Conservation (phyloP, 352 stramenopile genomes). For the Globisporangium perplexum region DNA sequence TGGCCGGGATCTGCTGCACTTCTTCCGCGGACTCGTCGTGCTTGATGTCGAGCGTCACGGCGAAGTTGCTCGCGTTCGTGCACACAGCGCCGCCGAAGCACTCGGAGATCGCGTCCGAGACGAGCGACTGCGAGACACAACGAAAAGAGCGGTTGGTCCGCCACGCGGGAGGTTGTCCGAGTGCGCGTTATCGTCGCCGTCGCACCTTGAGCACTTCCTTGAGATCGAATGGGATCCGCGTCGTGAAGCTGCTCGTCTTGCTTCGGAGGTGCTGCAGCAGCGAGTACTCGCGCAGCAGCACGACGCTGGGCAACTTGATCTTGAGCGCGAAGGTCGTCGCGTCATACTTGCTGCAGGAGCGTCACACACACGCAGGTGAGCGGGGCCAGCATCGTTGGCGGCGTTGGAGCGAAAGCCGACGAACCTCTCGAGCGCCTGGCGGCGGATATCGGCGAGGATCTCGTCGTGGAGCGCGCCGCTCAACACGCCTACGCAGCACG, state of each 20-base stretch:
- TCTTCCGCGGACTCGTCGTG: constrained; percentile 68
- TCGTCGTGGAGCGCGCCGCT: constrained; percentile 35
- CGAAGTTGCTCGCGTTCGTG: constrained; percentile 52
- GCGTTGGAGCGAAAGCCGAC: not conserved
- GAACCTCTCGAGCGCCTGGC: constrained; percentile 28
- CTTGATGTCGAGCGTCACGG: constrained; percentile 57
- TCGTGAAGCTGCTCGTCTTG: constrained; percentile 25
- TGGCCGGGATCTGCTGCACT: constrained; percentile 67
- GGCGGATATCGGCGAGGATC: constrained; percentile 34
- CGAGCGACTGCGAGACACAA: constrained; percentile 23
- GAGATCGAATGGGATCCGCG: constrained; percentile 42
- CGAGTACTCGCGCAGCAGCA: constrained; percentile 73
- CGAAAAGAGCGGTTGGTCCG: no score
- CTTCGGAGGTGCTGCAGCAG: constrained; percentile 52
- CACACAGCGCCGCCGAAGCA: constrained; percentile 48
- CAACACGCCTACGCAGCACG: constrained; percentile 66
- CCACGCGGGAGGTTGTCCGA: not conserved
- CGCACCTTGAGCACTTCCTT: constrained; percentile 79
- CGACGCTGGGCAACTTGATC: constrained; percentile 74
- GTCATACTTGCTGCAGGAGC: constrained; percentile 41
- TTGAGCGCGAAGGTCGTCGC: constrained; percentile 68
- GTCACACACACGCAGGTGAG: not conserved
- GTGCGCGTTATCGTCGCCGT: not conserved
- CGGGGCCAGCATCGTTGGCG: not conserved
- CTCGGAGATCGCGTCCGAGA: constrained; percentile 36